A percentile compares a stretch with the other conserved stretches of the same genome.
phyloP scores from a whole-genome alignment of 176 grass and related monocot species.

The Luzula sylvatica region DNA sequence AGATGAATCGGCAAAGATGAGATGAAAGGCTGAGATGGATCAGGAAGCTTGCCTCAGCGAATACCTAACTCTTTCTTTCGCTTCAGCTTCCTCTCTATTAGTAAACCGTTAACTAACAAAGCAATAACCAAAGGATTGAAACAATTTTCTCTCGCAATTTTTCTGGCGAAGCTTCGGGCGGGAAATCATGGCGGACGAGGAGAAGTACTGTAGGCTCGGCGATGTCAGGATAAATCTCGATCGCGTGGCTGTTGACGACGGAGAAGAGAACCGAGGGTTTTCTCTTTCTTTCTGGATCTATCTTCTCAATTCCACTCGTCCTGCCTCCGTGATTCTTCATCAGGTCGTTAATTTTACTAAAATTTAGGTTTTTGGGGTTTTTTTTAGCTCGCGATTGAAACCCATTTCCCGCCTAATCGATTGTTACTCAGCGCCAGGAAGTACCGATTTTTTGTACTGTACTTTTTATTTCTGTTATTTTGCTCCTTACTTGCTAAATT shows the following conservation, averaged over 20 bases:
- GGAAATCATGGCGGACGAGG: constrained; percentile 8
- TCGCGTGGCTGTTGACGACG: constrained; percentile 1
- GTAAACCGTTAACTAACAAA: constrained; percentile 17
- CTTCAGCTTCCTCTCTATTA: background rate
- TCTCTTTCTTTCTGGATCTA: constrained; percentile 81
- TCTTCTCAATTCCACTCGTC: constrained; percentile 44
- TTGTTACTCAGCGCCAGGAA: background rate
- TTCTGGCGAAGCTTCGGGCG: constrained; percentile 9
- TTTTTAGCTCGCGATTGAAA: background rate
- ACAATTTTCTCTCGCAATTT: background rate
- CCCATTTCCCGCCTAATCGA: background rate
- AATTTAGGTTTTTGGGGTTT: background rate
- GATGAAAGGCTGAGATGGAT: constrained; percentile 4
- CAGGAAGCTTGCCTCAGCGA: background rate
- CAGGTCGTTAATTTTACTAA: constrained; percentile 35
- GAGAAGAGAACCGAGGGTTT: constrained; percentile 28
- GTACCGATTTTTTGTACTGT: too few relatives aligned
- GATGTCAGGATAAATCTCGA: constrained; percentile 26
- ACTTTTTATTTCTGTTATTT: background rate
- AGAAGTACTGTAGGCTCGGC: constrained; percentile 21
- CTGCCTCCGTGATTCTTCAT: constrained; percentile 67
- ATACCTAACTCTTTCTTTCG: constrained; percentile 23
- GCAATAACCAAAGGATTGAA: constrained; percentile 2
- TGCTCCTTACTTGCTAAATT: background rate
- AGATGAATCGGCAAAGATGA: background rate